A percentile compares a stretch with the other conserved stretches of the same genome.
These are phyloP conservation scores for Gynostemma pentaphyllum DNA, from an alignment of 306 rosid genomes.

Conservation along the genomic window DNA sequence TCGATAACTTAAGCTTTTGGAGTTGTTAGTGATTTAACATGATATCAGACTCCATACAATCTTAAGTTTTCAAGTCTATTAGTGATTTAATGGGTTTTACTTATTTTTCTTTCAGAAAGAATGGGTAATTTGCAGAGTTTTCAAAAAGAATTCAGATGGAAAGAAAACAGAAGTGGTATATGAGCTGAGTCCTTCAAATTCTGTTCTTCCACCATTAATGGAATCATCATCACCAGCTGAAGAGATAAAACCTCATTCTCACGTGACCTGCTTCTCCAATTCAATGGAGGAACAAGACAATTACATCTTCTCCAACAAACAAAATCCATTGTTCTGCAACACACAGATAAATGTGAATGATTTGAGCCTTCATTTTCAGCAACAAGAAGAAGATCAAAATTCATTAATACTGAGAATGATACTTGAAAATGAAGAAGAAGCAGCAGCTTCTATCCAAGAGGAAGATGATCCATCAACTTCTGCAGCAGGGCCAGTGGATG, in stretches of 20 bases:
- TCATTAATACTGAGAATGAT: slow-evolving; percentile 30
- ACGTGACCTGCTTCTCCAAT: slow-evolving; percentile 62
- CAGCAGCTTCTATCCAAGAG: slow-evolving; percentile 16
- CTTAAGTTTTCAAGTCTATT: too few relatives aligned
- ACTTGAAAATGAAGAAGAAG: slow-evolving; percentile 16
- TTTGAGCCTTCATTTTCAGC: slow-evolving; percentile 9
- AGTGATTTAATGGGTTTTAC: neutral
- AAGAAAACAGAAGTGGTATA: slow-evolving; percentile 28
- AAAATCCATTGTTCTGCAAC: slow-evolving; percentile 12
- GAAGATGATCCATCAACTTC: slow-evolving; percentile 31
- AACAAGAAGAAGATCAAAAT: slow-evolving; percentile 20
- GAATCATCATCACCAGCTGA: slow-evolving; percentile 48
- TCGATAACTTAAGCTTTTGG: too few relatives aligned
- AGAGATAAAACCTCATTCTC: slow-evolving; percentile 36
- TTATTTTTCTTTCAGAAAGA: slow-evolving; percentile 44
- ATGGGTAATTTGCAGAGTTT: slow-evolving; percentile 75
- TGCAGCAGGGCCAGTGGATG: slow-evolving; percentile 30
- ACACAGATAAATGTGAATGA: neutral
- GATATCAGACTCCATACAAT: too few relatives aligned
- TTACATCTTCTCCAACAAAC: slow-evolving; percentile 14
- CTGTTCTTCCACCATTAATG: slow-evolving; percentile 47
- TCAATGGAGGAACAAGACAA: slow-evolving; percentile 24
- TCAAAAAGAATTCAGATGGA: slow-evolving; percentile 32
- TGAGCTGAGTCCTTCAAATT: slow-evolving; percentile 21
- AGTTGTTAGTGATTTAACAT: too few relatives aligned